Evolutionary conservation across 1,284 basidiomycete species (phyloP).

Genomic region (Meripilus lineatus): DNA sequence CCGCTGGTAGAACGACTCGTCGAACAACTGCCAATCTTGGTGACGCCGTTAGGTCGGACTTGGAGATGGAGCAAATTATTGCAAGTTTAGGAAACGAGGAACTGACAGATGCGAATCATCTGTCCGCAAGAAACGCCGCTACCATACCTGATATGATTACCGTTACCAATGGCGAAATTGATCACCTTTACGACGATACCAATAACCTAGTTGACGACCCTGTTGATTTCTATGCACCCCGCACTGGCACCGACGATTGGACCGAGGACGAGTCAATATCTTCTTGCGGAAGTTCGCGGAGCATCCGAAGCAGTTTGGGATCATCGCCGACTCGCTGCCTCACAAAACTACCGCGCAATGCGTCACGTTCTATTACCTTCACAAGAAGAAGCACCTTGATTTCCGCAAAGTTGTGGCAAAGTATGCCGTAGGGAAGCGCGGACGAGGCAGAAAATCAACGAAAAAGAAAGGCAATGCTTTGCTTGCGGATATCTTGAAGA

Average conservation of each 20-base stretch:
- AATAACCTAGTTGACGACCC: slow-evolving; percentile 82
- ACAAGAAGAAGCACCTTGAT: slow-evolving; percentile 86
- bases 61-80: slow-evolving; percentile 97
- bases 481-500: slow-evolving; percentile 71
- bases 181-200: slow-evolving; percentile 77
- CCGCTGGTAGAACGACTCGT: slow-evolving; percentile 66
- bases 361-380: slow-evolving; percentile 91
- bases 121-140: slow-evolving; percentile 86
- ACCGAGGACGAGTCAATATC: slow-evolving; percentile 74
- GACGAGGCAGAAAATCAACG: slow-evolving; percentile 48
- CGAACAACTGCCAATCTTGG: slow-evolving; percentile 70
- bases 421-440: slow-evolving; percentile 61
- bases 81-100: slow-evolving; percentile 91
- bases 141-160: slow-evolving; percentile 90
- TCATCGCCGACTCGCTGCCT: slow-evolving; percentile 77
- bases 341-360: slow-evolving; percentile 90
- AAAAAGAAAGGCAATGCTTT: slow-evolving; percentile 77
- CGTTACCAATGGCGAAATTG: slow-evolving; percentile 55
- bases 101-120: slow-evolving; percentile 84
- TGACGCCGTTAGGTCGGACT: slow-evolving; percentile 90
- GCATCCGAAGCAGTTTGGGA: slow-evolving; percentile 91
- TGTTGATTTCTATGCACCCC: slow-evolving; percentile 69
- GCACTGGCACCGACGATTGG: slow-evolving; percentile 77
- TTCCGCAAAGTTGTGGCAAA: slow-evolving; percentile 73
- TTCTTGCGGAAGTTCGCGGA: slow-evolving; percentile 82